Percentiles rank a stretch among this genome's conserved stretches.
These are phyloP conservation scores for Schizophyllum amplum DNA, from an alignment of 1,284 basidiomycete species.

Conservation along the genomic window DNA sequence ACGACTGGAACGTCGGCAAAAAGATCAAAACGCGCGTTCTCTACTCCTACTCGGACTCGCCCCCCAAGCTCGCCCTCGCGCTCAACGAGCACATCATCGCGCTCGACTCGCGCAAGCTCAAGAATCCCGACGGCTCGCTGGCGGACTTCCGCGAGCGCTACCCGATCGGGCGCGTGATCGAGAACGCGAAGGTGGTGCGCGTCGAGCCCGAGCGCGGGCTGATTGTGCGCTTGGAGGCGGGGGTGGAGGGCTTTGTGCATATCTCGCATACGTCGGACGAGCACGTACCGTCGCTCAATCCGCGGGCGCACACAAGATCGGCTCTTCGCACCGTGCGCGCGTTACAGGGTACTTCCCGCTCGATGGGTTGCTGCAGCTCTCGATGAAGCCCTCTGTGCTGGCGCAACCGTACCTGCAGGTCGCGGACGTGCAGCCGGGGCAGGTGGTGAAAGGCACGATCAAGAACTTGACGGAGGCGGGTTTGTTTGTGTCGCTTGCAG, in stretches of 20 bases:
- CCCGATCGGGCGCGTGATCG: conserved; percentile 68
- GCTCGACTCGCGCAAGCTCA: conserved; percentile 35
- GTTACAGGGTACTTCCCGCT: conserved; percentile 85
- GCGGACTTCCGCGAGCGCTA: conserved; percentile 47
- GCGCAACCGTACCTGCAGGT: conserved; percentile 86
- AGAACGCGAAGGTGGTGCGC: conserved; percentile 63
- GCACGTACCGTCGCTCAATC: conserved; percentile 72
- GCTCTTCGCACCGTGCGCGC: conserved; percentile 78
- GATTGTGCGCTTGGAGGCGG: conserved; percentile 57
- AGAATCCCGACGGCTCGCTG: conserved; percentile 8
- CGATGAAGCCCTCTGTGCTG: conserved; percentile 77
- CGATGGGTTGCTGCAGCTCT: conserved; percentile 86
- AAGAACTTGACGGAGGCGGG: conserved; percentile 75
- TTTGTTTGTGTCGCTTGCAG: conserved; percentile 80
- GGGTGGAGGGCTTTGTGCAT: conserved; percentile 77
- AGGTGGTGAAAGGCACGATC: conserved; percentile 78
- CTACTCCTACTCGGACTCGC: conserved; percentile 72
- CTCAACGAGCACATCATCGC: conserved; percentile 67
- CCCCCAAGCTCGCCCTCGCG: conserved; percentile 77
- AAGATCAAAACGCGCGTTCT: conserved; percentile 87
- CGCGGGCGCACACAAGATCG: conserved; percentile 74
- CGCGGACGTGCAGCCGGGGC: conserved; percentile 78
- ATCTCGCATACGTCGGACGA: conserved; percentile 94
- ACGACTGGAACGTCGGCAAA: conserved; percentile 70
- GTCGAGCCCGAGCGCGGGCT: conserved; percentile 82